Percentiles rank a stretch among this genome's conserved stretches.
phyloP scores from a whole-genome alignment of 495 filamentous ascomycete genomes.

The Xylaria scruposa region DNA sequence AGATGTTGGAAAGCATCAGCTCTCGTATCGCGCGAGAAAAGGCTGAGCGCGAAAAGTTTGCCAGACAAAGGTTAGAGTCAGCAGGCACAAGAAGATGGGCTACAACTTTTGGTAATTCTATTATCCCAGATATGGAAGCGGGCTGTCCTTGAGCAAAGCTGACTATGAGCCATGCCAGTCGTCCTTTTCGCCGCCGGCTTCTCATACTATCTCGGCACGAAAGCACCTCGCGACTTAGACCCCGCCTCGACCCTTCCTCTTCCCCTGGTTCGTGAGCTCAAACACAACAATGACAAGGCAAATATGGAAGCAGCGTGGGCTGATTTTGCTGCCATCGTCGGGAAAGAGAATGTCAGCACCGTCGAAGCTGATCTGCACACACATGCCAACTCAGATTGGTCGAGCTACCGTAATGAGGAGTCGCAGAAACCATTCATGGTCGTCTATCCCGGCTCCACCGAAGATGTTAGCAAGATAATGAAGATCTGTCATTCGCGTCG shows the following conservation, averaged over 20 bases:
- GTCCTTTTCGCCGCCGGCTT: slow-evolving; percentile 65
- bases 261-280: slow-evolving; percentile 60
- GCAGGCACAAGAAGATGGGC: slow-evolving; percentile 63
- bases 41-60: slow-evolving; percentile 70
- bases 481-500: slow-evolving; percentile 72
- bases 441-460: slow-evolving; percentile 69
- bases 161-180: slow-evolving; percentile 41
- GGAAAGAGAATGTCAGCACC: slow-evolving; percentile 85
- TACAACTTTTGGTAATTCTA: slow-evolving; percentile 66
- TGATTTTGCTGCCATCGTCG: slow-evolving; percentile 85
- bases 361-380: slow-evolving; percentile 65
- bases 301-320: slow-evolving; percentile 94
- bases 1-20: slow-evolving; percentile 85
- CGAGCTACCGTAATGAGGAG: slow-evolving; percentile 69
- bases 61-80: slow-evolving; percentile 60
- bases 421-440: slow-evolving; percentile 62
- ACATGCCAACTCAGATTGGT: slow-evolving; percentile 90
- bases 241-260: slow-evolving; percentile 78
- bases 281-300: slow-evolving; percentile 71
- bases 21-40: slow-evolving; percentile 77
- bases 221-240: slow-evolving; percentile 63
- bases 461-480: slow-evolving; percentile 75
- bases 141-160: slow-evolving; percentile 5
- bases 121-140: not conserved
- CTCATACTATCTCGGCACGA: slow-evolving; percentile 75